Evolutionary conservation across 2,329 filamentous ascomycete species (phyloP), one percentile per base, ranked within the genome.

Genomic region (Colletotrichum shisoi): DNA sequence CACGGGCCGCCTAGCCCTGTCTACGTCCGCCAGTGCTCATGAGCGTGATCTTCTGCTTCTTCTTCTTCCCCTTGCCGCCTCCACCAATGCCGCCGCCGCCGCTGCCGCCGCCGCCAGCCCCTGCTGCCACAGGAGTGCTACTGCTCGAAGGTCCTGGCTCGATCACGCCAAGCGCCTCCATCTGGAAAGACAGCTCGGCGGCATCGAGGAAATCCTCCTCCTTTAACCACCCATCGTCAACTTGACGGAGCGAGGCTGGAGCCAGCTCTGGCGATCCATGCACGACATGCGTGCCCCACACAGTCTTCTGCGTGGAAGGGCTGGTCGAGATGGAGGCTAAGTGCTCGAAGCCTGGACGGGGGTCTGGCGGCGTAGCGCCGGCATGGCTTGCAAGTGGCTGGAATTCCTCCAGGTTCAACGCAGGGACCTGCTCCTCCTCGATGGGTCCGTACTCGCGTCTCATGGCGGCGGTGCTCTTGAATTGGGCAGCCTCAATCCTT

Each of bases 221-320:
- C 72, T 91, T 89, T 17, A 94, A 81, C 94, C 94, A 97, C 0
- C 94, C 94, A 75, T 97, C 94, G 69, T 93, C 87, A 0, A 78
- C 69, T 3, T 83, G 75, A 31, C 64, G 56, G 2, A 44, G 42
- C 11, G 60, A 44, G 3, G 39, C 24, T 7, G 61, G 53, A 34
- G 78, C 78, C 34, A 87, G 73, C 12, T 85, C 84, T 2, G 89
- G 87, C 3, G 87, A 89, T 0, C 79, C 80, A 0, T 87, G 81
- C 3, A 96, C 80, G 0, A 85, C 87, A 3, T 86, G 84, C 0
- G 94, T 98, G n/a, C 94, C 94, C 94, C 94, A 98, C 0, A 98
- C 92, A 0, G 94, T 98, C 69, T 88, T 89, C 46, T 86, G 82
- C 0, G 88, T 87, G 7, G 87, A 89, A 0, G 94, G 93, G 69